Conservation (phyloP, 768 basidiomycete genomes). For the Termitomyces sp. region DNA sequence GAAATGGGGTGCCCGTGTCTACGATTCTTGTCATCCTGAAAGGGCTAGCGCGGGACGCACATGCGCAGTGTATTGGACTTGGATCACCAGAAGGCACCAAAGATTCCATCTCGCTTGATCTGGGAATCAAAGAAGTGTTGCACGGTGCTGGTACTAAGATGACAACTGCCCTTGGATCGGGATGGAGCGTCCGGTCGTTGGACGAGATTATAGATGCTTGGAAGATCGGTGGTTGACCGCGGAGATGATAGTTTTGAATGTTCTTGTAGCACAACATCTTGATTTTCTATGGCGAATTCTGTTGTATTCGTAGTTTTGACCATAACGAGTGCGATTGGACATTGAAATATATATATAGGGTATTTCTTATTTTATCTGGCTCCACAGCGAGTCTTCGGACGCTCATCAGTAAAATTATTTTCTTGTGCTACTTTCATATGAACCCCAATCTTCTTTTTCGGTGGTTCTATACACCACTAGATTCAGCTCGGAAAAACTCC, state of each 20-base stretch:
- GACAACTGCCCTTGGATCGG: conserved; percentile 61
- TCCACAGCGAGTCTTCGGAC: too few relatives aligned
- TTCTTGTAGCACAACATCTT: not conserved
- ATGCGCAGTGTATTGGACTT: conserved; percentile 44
- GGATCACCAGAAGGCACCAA: conserved; percentile 48
- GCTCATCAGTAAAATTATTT: too few relatives aligned
- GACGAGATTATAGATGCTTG: conserved; percentile 62
- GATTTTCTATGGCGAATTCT: too few relatives aligned
- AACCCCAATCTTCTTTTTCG: not conserved
- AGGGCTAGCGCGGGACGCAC: conserved; percentile 57
- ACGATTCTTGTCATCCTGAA: conserved; percentile 59
- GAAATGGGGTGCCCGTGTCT: conserved; percentile 66
- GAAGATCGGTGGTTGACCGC: conserved; percentile 20
- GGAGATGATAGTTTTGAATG: not conserved
- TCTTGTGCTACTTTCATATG: too few relatives aligned
- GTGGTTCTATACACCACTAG: too few relatives aligned
- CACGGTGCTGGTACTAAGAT: conserved; percentile 82
- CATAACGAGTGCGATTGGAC: too few relatives aligned
- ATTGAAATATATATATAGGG: too few relatives aligned
- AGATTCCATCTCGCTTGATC: conserved; percentile 29
- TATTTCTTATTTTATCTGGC: too few relatives aligned
- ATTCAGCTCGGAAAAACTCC: too few relatives aligned
- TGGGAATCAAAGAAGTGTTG: conserved; percentile 76
- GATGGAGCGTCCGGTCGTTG: conserved; percentile 67
- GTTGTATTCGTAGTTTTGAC: not conserved